A percentile compares a stretch with the other conserved stretches of the same genome.
Evolutionary conservation across 1,284 basidiomycete species (phyloP).

Genomic region (Heliocybe sulcata): DNA sequence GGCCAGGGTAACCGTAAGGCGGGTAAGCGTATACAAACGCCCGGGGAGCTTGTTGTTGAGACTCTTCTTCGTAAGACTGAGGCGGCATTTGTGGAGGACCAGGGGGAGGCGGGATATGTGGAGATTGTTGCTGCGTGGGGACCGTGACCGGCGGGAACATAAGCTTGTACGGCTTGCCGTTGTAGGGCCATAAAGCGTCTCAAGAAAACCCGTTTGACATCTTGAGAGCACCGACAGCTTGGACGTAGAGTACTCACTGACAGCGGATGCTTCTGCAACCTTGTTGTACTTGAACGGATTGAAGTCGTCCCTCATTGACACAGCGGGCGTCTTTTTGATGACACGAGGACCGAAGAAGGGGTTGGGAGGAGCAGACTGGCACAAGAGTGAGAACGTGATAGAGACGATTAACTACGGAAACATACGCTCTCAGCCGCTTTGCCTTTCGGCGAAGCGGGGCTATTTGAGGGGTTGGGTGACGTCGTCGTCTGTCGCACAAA

Average conservation of each 20-base stretch:
- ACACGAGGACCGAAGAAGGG: constrained; percentile 82
- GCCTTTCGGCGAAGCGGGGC: constrained; percentile 50
- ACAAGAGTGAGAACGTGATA: constrained; percentile 5
- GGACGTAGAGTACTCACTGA: constrained; percentile 44
- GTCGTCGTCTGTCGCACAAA: constrained; percentile 8
- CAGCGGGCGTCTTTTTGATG: constrained; percentile 63
- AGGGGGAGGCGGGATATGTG: constrained; percentile 56
- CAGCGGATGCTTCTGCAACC: constrained; percentile 64
- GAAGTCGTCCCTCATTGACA: constrained; percentile 90
- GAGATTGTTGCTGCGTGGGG: constrained; percentile 54
- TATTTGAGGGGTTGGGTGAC: constrained; percentile 34
- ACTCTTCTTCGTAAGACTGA: constrained; percentile 68
- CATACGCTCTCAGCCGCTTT: constrained; percentile 35
- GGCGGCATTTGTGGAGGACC: constrained; percentile 63
- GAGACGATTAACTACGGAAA: constrained; percentile 6
- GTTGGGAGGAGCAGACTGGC: constrained; percentile 33
- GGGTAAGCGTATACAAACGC: constrained; percentile 69
- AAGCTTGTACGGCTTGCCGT: constrained; percentile 76
- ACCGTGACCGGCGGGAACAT: constrained; percentile 62
- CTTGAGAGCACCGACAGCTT: not conserved
- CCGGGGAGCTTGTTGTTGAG: constrained; percentile 45
- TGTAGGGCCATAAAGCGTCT: constrained; percentile 84
- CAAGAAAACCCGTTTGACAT: constrained; percentile 3
- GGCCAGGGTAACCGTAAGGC: constrained; percentile 67
- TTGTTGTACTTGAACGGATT: constrained; percentile 89